Conservation (phyloP, 2,329 filamentous ascomycete species). For the Sphaerostilbella broomeana region DNA sequence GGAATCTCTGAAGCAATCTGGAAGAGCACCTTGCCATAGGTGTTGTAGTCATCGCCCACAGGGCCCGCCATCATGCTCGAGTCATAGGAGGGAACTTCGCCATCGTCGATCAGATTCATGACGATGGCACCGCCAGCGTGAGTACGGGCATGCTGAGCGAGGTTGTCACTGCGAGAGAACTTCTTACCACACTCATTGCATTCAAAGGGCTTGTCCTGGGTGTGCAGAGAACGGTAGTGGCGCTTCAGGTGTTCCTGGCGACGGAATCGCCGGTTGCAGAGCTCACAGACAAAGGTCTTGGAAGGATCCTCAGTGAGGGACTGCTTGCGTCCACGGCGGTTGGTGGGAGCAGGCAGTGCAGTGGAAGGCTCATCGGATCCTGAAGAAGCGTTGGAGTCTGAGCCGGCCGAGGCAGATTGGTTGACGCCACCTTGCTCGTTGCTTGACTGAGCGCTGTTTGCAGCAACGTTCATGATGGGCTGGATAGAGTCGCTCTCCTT, state of each 20-base stretch:
- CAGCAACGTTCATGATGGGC: conserved; percentile 38
- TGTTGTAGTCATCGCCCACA: conserved; percentile 55
- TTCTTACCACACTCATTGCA: conserved; percentile 98
- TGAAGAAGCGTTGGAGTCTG: conserved; percentile 33
- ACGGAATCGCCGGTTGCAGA: conserved; percentile 95
- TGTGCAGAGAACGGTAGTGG: conserved; percentile 97
- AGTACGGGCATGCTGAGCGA: conserved; percentile 90
- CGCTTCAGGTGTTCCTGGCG: conserved; percentile 98
- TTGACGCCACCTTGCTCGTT: conserved; percentile 30
- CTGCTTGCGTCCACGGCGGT: conserved; percentile 95
- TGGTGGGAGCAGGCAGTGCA: conserved; percentile 54
- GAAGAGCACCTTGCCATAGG: conserved; percentile 72
- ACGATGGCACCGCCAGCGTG: conserved; percentile 86
- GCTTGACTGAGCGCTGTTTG: conserved; percentile 28
- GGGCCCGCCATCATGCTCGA: conserved; percentile 37
- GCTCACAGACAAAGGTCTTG: conserved; percentile 95
- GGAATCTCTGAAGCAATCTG: conserved; percentile 70
- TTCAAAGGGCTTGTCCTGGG: conserved; percentile 96
- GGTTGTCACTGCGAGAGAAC: conserved; percentile 96
- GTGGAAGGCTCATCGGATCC: conserved; percentile 40
- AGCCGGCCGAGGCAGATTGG: conserved; percentile 31
- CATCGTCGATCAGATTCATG: conserved; percentile 78
- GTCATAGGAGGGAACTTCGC: conserved; percentile 44
- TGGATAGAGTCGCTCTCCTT: conserved; percentile 32
- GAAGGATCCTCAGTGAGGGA: conserved; percentile 95